Evolutionary conservation across 2,329 filamentous ascomycete species (phyloP).

Genomic region (Ophidiomyces ophidiicola): DNA sequence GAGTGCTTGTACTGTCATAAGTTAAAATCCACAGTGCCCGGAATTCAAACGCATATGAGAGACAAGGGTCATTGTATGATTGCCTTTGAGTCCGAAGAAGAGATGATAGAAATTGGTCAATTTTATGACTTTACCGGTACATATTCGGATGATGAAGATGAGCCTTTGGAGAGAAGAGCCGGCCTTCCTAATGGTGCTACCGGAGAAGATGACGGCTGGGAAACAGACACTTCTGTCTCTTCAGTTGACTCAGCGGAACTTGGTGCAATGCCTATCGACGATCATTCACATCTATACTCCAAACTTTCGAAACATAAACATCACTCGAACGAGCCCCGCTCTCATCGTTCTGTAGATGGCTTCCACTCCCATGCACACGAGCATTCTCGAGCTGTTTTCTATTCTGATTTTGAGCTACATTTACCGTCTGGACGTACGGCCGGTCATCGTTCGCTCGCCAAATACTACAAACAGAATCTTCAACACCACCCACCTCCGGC

Average conservation of each 20-base stretch:
- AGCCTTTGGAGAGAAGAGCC: slow-evolving; percentile 40
- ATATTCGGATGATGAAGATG: slow-evolving; percentile 64
- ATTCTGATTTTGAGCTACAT: slow-evolving; percentile 88
- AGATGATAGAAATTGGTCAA: slow-evolving; percentile 87
- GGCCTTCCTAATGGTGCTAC: slow-evolving; percentile 33
- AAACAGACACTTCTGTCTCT: slow-evolving; percentile 84
- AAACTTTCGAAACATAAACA: slow-evolving; percentile 61
- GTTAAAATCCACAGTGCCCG: slow-evolving; percentile 61
- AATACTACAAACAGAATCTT: slow-evolving; percentile 88
- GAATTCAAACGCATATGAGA: slow-evolving; percentile 90
- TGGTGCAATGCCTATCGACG: slow-evolving; percentile 63
- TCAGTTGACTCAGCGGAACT: slow-evolving; percentile 79
- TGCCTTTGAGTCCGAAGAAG: slow-evolving; percentile 73
- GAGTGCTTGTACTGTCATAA: slow-evolving; percentile 86
- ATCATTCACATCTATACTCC: slow-evolving; percentile 58
- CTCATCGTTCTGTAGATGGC: slow-evolving; percentile 62
- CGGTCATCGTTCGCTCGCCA: slow-evolving; percentile 75
- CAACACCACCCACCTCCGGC: slow-evolving; percentile 67
- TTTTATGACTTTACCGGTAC: slow-evolving; percentile 96
- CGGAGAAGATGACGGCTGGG: slow-evolving; percentile 71
- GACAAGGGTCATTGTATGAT: slow-evolving; percentile 97
- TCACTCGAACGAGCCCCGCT: slow-evolving; percentile 58
- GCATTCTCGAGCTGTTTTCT: slow-evolving; percentile 62
- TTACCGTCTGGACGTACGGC: slow-evolving; percentile 80
- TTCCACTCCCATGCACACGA: slow-evolving; percentile 77